Evolutionary conservation across 345 rosid species (phyloP), one percentile per base, ranked within the genome.

Genomic region (Rhodamnia argentea): DNA sequence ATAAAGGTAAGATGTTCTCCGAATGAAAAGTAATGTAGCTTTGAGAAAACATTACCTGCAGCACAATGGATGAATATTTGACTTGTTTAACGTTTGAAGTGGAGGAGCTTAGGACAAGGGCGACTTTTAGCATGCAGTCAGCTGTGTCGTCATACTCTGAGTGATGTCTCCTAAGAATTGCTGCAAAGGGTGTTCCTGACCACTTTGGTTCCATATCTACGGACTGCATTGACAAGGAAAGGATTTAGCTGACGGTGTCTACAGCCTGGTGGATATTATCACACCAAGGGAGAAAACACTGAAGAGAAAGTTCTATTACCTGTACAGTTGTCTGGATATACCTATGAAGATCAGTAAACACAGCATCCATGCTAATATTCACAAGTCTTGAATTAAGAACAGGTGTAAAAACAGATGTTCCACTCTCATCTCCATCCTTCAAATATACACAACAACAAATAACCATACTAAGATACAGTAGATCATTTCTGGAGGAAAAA

Each of bases 141-240:
- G 92, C 88, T 89, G 92, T 86, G 82, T 92, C 95, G 83, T 87
- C 86, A 55, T 86, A 83, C 83, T 89, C 92, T 85, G 88, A 78
- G 83, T 86, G 96, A 91, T 95, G 96, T 89, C 92, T 90, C 76
- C 98, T 96, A 89, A 96, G 94, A 98, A 96, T 91, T 82, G 99
- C 93, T 44, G 95, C 94, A 92, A 93, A 94, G 87, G 98, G 99
- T 88, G 98, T 94, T 86, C 96, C 98, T 23, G 18, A 64, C 98
- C 98, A 93, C 93, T 95, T 96, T 83, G 91, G 88, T 84, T 95
- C 98, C 51, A 96, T 92, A 89, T 89, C 91, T 83, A 94, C 58
- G 82, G 97, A 93, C 98, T 96, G 91, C 90, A 91, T 86, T 74
- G 55, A 89, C 86, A 83, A 82, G 84, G 84, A 55, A 83, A 76